Conservation (phyloP, 305 asterid species). For the Fraxinus nigra region DNA sequence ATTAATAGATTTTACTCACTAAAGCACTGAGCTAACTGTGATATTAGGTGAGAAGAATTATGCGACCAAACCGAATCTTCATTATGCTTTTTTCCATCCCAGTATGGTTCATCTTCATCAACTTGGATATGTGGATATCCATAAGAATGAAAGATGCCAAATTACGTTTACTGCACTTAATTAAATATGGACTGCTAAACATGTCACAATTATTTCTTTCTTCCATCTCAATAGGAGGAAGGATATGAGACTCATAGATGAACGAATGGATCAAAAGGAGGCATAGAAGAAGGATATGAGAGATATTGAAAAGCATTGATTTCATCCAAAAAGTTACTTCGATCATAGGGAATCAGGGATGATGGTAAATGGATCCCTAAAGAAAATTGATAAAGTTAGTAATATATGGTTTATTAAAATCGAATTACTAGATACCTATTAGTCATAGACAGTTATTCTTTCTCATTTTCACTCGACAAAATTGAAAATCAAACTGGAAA, state of each 20-base stretch:
- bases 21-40: slow-evolving; percentile 78
- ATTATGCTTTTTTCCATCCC: slow-evolving; percentile 56
- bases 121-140: slow-evolving; percentile 47
- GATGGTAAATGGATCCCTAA: neutral
- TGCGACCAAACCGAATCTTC: slow-evolving; percentile 52
- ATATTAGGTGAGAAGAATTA: slow-evolving; percentile 66
- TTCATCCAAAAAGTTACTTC: neutral
- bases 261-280: neutral
- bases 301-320: neutral
- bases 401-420: neutral
- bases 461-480: neutral
- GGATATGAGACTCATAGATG: neutral
- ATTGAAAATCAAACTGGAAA: neutral
- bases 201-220: neutral
- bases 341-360: neutral
- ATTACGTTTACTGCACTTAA: neutral
- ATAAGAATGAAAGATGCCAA: slow-evolving; percentile 28
- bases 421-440: neutral
- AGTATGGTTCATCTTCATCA: slow-evolving; percentile 70
- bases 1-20: slow-evolving; percentile 56
- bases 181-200: neutral
- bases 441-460: neutral
- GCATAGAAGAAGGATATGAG: neutral
- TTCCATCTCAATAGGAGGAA: neutral
- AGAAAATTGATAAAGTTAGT: neutral